Evolutionary conservation across 106 monocot species (phyloP), one percentile per base, ranked within the genome.

Genomic region (Amphibolis antarctica): DNA sequence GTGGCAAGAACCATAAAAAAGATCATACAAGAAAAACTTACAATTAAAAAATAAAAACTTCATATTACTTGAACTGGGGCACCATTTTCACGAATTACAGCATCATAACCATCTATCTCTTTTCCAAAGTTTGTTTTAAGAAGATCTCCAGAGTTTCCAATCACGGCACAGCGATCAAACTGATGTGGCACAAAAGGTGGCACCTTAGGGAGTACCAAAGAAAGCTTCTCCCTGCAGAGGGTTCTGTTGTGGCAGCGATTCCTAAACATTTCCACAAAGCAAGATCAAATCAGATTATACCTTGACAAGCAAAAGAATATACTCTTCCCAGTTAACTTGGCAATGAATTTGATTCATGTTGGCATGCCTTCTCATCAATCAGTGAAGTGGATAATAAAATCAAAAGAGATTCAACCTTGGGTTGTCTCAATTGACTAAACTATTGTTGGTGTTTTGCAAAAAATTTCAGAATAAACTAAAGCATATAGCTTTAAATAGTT

Each of bases 91-190:
- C 96, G 77, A 68, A 98, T 50, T 45, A 98, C 96, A 70, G 64
- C 96, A 85, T 98, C 96, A 77, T 84, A 98, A 58, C 78, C 75
- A 77, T 98, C 96, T 46, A 98, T 98, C 66, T 98, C 90, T 69
- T 90, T 73, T 17, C 96, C 96, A 80, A 98, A 98, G 10, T 77
- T 82, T 67, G 90, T 98, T 78, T 90, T 86, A 28, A 98, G 78
- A 76, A 98, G 90, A 72, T 98, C 96, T n/a, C 96, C 96, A 62
- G 96, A 98, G 69, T 98, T 98, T 14, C 96, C 96, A 80, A 98
- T 81, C 60, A 98, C 96, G 63, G 96, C 96, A 79, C 96, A 98
- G 19, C 82, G 74, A 30, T 69, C 80, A 84, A 82, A 98, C 57
- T 90, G 96, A 10, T 66, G 84, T 17, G 96, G 96, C 24, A 77